Base-by-base conservation (phyloP, 2,329 filamentous ascomycete genomes). In the Pestalotiopsis sp. region DNA sequence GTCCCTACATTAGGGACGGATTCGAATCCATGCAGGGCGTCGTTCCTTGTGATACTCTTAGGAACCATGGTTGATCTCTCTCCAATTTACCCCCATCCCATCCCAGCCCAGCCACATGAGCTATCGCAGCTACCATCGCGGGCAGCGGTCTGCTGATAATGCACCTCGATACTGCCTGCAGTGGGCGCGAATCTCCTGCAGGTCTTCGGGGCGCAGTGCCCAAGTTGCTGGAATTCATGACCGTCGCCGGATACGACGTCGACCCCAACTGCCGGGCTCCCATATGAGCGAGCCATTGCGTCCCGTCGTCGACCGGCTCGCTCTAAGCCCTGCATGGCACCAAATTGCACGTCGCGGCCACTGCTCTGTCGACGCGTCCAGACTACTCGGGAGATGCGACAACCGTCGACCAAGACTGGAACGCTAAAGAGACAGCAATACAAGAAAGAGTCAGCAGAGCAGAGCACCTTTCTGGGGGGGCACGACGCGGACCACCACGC, bases 251-350 rank as follows among this genome's bases (percentile, higher is more conserved):
- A 36, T 39, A 41, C 59, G 14, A 39, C 59, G 11, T 39, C 36
- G 23, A 41, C 27, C 57, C 31, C 59, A 62, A 62, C n/a, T 62
- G 59, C 59, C 59, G 59, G 36, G 36, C n/a, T 62, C 23, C 20
- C 20, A 25, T 13, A 59, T 23, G 27, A 59, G 57, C 45, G 45
- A 52, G 45, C 20, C 45, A 52, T n/a, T 20, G 45, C 45, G 45
- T 23, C 17, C 45, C 45, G 45, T 52, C 45, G 20, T 20, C 45
- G 45, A 52, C 45, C 31, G 17, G 45, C 45, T 52, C 17, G 45
- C 45, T 52, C 45, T 52, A 52, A 52, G 45, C 45, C 45, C 45
- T 52, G 45, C 45, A 52, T 52, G 11, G 45, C 20, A 52, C 20
- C 17, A 52, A 52, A 52, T 52, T 52, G 17, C 45, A 17, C 20